Conservation (phyloP, 768 basidiomycete species). For the Mycena albidolilacea region DNA sequence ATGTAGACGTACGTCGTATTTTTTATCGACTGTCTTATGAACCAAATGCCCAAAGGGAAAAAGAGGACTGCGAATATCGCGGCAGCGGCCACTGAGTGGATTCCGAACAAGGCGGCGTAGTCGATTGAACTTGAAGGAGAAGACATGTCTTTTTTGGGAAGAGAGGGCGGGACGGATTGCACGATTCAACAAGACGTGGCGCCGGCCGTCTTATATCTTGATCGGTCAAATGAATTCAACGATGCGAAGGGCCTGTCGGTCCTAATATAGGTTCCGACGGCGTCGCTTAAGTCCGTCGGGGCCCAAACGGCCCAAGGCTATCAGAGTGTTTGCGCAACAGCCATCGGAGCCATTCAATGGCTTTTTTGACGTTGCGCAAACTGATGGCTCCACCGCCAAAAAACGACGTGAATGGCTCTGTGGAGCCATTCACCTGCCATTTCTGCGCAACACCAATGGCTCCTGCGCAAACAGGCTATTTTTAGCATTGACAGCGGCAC, state of each 20-base stretch:
- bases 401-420: no score
- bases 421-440: no score
- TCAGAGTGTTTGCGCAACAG: no score
- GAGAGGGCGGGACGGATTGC: background rate
- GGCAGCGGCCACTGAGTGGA: slow-evolving; percentile 53
- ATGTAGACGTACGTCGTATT: slow-evolving; percentile 53
- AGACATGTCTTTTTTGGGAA: slow-evolving; percentile 5
- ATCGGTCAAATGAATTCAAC: no score
- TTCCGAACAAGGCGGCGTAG: slow-evolving; percentile 52
- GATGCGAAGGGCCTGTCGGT: no score
- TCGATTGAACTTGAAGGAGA: slow-evolving; percentile 35
- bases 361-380: no score
- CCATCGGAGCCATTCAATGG: no score
- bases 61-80: slow-evolving; percentile 55
- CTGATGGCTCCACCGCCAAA: no score
- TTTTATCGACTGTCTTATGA: slow-evolving; percentile 47
- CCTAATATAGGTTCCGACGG: slow-evolving; percentile 10
- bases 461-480: no score
- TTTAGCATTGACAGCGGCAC: background rate
- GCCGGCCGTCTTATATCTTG: background rate
- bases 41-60: slow-evolving; percentile 48
- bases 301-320: slow-evolving; percentile 22
- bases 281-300: background rate
- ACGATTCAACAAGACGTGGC: background rate
- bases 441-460: no score